Percentiles rank a stretch among this genome's conserved stretches.
phyloP scores from a whole-genome alignment of 1,139 yeast species.

The Hemisphaericaspora subhashii region DNA sequence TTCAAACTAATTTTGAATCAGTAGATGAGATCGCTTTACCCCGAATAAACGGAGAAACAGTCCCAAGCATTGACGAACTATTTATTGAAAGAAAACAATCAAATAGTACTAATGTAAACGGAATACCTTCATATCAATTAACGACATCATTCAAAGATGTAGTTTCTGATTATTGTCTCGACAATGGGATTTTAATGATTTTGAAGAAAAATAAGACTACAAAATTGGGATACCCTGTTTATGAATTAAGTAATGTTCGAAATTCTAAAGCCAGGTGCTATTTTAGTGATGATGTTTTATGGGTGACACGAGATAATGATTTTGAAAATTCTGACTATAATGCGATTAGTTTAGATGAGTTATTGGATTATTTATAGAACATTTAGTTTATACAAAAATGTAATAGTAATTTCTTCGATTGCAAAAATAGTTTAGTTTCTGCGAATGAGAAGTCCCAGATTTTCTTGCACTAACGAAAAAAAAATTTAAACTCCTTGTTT shows the following conservation, averaged over 20 bases:
- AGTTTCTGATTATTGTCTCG: conserved; percentile 30
- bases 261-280: conserved; percentile 20
- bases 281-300: conserved; percentile 37
- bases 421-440: too few relatives aligned
- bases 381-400: neutral
- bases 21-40: conserved; percentile 16
- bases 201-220: conserved; percentile 23
- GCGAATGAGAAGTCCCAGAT: too few relatives aligned
- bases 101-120: conserved; percentile 20
- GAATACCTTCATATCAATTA: conserved; percentile 32
- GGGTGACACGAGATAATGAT: conserved; percentile 17
- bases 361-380: conserved; percentile 11
- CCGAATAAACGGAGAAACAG: conserved; percentile 14
- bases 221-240: conserved; percentile 26
- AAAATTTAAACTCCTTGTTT: too few relatives aligned
- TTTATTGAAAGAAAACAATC: conserved; percentile 4
- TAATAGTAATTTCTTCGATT: too few relatives aligned
- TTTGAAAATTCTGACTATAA: conserved; percentile 15
- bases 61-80: conserved; percentile 14
- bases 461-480: too few relatives aligned
- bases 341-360: conserved; percentile 25
- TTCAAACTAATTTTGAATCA: conserved; percentile 12
- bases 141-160: conserved; percentile 41
- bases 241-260: conserved; percentile 14
- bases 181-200: conserved; percentile 24